Base-by-base conservation (phyloP, 805 yeast genomes). In the Candida anglica region DNA sequence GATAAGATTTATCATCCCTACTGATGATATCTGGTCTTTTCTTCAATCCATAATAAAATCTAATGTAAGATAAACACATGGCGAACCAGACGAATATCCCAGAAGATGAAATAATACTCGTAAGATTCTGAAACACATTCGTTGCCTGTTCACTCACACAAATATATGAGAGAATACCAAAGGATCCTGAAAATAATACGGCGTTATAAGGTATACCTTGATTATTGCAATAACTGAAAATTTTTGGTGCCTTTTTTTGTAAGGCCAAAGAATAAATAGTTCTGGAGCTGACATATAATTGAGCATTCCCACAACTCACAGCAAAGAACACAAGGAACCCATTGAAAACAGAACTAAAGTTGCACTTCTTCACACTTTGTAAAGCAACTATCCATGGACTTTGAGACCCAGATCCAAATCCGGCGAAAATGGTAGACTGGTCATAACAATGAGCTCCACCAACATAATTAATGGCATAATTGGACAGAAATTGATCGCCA, bases 11-110 rank as follows among this genome's bases (percentile, higher is more conserved):
- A 50, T 77, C 84, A 43, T 77, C 71, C 44, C 88, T 64, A 29
- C 75, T 66, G 22, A 79, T 74, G 34, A 81, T 77, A 49, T 81
- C 87, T 1, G 81, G 80, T 29, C 88, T 58, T 33, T 63, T 56
- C 42, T 70, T 67, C 41, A 82, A 56, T 0, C 85, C 89, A 41
- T 69, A 74, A 53, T 72, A 78, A 48, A 81, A 82, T 34, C 89
- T 57, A 24, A 82, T 52, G 49, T 69, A 83, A 2, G 86, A 67
- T 13, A 79, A 50, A 44, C 83, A 77, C 73, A 82, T 75, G 4
- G 86, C 84, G 43, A 71, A 69, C 95, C 95, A 87, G 27, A 84
- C 86, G 22, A 87, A 58, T 34, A 86, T 73, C 0, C 88, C 89
- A 1, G 89, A 73, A 0, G 89, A 76, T 2, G 89, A 78, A 33